Evolutionary conservation across 106 monocot genomes (phyloP), one percentile per base, ranked within the genome.

Genomic region (Xerophyta viscosa): DNA sequence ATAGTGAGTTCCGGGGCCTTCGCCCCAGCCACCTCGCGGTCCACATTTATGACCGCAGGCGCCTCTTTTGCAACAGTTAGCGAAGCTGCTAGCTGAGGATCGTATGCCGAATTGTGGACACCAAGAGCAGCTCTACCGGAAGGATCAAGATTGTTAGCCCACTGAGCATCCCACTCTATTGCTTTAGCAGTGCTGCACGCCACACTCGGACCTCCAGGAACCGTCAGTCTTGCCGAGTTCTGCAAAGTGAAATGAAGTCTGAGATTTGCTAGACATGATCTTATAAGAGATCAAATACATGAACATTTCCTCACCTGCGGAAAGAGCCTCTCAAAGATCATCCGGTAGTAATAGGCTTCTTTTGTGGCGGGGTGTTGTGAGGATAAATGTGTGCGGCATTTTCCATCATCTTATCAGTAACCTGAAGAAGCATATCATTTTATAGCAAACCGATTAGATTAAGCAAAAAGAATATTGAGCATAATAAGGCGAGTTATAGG

Each of bases 101-200:
- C 54, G 9, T 33, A 54, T 33, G 54, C 54, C 20, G 54, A 31
- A 19, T 8, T 29, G 31, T 54, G 54, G 19, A 54, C 33, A 31
- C 54, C 54, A 8, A 54, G 17, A 9, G 54, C 54, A 54, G 54
- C 54, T 18, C 54, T 31, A 20, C 54, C 54, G 11, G 54, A 54
- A 19, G 54, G 54, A 54, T 54, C 54, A 31, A 54, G 54, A 22
- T 54, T 54, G 20, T 36, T 36, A 14, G 54, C 29, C 54, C 84
- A 85, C 33, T 71, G 59, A 3, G 78, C 46, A 29, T 85, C 84
- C 84, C 79, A 85, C 14, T 79, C 75, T 2, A 79, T 48, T 0
- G 84, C 84, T 28, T 79, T 84, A n/a, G 79, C 72, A 18, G 79
- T 85, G 72, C 79, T 85, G 57, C 84, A 84, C 1, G 84, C 84